Evolutionary conservation across 176 grass and related monocot genomes (phyloP), one percentile per base, ranked within the genome.

Genomic region (Cymbopogon citratus): DNA sequence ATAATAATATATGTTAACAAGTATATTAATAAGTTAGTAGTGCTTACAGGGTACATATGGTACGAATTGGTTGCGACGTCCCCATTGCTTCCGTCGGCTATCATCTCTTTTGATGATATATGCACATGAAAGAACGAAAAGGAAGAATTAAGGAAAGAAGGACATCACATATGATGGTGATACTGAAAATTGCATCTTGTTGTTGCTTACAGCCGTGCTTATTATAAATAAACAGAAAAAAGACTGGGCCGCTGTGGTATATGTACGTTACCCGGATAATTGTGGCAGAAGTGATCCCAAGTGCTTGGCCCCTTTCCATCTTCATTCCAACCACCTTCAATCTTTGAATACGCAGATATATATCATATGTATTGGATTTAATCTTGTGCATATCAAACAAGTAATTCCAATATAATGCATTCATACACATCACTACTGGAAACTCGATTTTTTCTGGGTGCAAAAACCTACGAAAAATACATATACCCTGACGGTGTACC

Each of bases 281-380:
- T 69, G 28, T 80, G 63, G 45, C 77, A 80, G 19, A 67, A 79
- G 62, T 79, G 62, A 21, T 79, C 77, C 77, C 77, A 79, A 23
- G 8, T 67, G 77, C 77, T 80, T 69, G 19, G 29, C 19, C 44
- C 28, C 77, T 80, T 80, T 7, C 77, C 77, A 38, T 5, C 63
- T 26, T 68, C 29, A 16, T 80, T 12, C 77, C 77, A 80, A 15
- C 3, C 77, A 69, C 63, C 62, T 34, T 68, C 77, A 35, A 79
- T 66, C 77, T 79, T n/a, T n/a, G n/a, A n/a, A 35, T 79, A 24
- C 62, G 15, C 0, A 45, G 5, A 78, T 8, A 5, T 21, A 52
- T 52, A 44, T 12, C 1, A 1, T 16, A 23, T 27, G n/a, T 45
- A 28, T 44, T 6, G 0, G 0, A 8, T 19, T 52, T 9, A 21